phyloP scores from a whole-genome alignment of 345 rosid genomes.

The Euphorbia pulcherrima region DNA sequence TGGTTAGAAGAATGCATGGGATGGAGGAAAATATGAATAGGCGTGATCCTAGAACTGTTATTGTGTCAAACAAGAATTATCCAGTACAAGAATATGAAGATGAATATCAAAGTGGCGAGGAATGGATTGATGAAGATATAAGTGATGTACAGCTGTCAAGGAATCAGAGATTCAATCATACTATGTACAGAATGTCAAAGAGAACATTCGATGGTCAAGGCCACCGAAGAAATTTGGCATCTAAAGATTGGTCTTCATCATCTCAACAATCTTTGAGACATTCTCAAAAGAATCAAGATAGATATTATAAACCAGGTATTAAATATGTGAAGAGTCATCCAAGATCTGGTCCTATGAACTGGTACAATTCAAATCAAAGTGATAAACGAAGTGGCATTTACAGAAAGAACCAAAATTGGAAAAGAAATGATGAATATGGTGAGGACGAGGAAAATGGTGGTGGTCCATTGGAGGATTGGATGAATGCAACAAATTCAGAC shows the following conservation, averaged over 20 bases:
- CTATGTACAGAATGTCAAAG: constrained; percentile 32
- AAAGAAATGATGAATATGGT: constrained; percentile 40
- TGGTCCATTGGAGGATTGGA: constrained; percentile 32
- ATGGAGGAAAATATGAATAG: constrained; percentile 28
- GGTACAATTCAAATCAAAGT: constrained; percentile 31
- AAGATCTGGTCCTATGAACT: constrained; percentile 27
- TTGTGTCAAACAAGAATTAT: constrained; percentile 32
- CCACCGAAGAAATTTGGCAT: constrained; percentile 25
- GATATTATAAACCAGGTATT: constrained; percentile 33
- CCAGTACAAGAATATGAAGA: constrained; percentile 32
- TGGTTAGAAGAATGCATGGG: constrained; percentile 30
- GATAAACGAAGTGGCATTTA: constrained; percentile 35
- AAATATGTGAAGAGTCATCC: constrained; percentile 31
- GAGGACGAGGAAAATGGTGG: constrained; percentile 35
- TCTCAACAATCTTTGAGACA: constrained; percentile 34
- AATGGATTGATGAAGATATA: constrained; percentile 38
- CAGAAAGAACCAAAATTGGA: constrained; percentile 40
- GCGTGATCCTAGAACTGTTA: constrained; percentile 25
- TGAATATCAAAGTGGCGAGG: constrained; percentile 34
- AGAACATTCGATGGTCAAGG: constrained; percentile 32
- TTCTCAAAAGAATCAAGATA: constrained; percentile 29
- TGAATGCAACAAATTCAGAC: constrained; percentile 29
- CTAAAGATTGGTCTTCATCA: constrained; percentile 33
- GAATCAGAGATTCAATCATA: constrained; percentile 25
- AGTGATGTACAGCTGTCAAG: constrained; percentile 25